Evolutionary conservation across 2,329 filamentous ascomycete species (phyloP).

Genomic region (Scedosporium aurantiacum): DNA sequence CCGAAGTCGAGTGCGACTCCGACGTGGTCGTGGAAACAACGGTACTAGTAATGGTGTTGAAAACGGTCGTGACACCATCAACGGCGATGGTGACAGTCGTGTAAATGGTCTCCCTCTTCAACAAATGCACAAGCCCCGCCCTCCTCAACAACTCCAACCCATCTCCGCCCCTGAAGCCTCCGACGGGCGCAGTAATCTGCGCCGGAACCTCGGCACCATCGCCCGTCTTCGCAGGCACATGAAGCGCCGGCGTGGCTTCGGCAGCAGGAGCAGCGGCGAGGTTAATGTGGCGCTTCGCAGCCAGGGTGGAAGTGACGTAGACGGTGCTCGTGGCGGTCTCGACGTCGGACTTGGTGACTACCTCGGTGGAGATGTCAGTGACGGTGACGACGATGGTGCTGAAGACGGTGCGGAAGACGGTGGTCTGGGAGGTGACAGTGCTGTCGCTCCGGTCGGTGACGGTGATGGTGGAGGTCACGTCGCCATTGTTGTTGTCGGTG

Average conservation of each 20-base stretch:
- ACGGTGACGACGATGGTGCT: slow-evolving; percentile 22
- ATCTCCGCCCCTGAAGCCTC: background rate
- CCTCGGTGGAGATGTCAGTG: slow-evolving; percentile 24
- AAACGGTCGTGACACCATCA: slow-evolving; percentile 9
- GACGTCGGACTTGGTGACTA: slow-evolving; percentile 23
- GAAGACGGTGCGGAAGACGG: slow-evolving; percentile 13
- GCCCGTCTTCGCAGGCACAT: slow-evolving; percentile 12
- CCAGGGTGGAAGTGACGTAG: slow-evolving; percentile 23
- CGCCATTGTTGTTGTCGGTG: background rate
- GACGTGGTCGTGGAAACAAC: slow-evolving; percentile 21
- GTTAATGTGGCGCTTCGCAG: slow-evolving; percentile 21
- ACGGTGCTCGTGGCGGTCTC: slow-evolving; percentile 24
- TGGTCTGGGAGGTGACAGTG: slow-evolving; percentile 13
- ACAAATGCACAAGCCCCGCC: slow-evolving; percentile 2
- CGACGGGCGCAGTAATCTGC: background rate
- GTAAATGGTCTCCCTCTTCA: slow-evolving; percentile 24
- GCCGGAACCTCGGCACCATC: background rate
- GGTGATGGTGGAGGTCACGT: slow-evolving; percentile 12
- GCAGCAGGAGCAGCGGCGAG: slow-evolving; percentile 12
- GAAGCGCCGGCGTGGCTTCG: slow-evolving; percentile 11
- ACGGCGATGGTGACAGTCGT: slow-evolving; percentile 20
- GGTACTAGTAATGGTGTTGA: slow-evolving; percentile 19
- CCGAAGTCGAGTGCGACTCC: slow-evolving; percentile 16
- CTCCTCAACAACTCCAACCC: slow-evolving; percentile 6
- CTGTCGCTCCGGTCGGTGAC: slow-evolving; percentile 19